Conservation (phyloP, 306 rosid species). For the Herpetospermum pedunculosum region DNA sequence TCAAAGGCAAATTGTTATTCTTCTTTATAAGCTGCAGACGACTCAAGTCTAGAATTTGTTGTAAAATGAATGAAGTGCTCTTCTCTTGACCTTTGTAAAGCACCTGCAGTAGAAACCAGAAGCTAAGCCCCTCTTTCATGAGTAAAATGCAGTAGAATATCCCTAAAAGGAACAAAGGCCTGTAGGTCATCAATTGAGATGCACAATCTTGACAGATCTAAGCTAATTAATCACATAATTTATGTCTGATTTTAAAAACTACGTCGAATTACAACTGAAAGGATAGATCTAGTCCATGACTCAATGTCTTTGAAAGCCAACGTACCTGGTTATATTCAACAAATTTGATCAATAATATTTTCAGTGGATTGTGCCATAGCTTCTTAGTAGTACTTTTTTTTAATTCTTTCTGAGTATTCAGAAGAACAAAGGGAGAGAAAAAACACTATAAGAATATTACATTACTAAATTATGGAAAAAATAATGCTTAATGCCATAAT, state of each 20-base stretch:
- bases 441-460: not conserved
- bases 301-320: not conserved
- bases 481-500: not conserved
- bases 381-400: slow-evolving; percentile 1
- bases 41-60: slow-evolving; percentile 63
- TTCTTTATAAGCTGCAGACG: slow-evolving; percentile 38
- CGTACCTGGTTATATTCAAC: not conserved
- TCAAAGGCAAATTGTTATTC: slow-evolving; percentile 18
- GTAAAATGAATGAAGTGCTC: slow-evolving; percentile 31
- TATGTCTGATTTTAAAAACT: not conserved
- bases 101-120: slow-evolving; percentile 25
- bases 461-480: not conserved
- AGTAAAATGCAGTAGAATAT: not conserved
- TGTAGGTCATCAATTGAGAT: not conserved
- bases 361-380: not conserved
- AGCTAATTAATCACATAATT: not conserved
- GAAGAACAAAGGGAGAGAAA: not conserved
- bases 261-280: not conserved
- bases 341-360: not conserved
- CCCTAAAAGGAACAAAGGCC: not conserved
- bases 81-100: slow-evolving; percentile 26
- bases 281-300: not conserved
- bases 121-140: not conserved
- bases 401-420: not conserved
- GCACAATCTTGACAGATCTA: not conserved